Conservation (phyloP, 2,329 filamentous ascomycete species). For the Claviceps pusilla region DNA sequence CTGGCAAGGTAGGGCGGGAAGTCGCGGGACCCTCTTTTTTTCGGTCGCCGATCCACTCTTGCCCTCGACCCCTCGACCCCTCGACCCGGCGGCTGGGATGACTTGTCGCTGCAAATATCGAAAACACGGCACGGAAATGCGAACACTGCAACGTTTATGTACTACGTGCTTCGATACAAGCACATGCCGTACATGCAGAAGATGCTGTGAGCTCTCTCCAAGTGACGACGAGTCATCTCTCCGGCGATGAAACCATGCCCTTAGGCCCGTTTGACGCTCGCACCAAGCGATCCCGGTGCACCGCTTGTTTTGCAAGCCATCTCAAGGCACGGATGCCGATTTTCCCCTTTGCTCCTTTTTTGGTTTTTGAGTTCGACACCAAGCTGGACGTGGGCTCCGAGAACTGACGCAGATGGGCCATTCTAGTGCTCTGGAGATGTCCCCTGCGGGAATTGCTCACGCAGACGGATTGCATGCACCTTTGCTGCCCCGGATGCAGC, state of each 20-base stretch:
- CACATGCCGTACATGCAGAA: background rate
- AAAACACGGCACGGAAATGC: no score
- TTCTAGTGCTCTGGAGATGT: constrained; percentile 17
- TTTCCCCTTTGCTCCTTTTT: background rate
- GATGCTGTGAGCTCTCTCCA: background rate
- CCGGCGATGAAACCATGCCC: background rate
- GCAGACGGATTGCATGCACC: constrained; percentile 11
- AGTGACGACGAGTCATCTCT: background rate
- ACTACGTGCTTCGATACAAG: no score
- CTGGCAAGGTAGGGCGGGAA: background rate
- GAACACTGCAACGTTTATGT: no score
- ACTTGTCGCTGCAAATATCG: no score
- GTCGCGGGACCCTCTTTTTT: background rate
- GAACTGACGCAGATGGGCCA: background rate
- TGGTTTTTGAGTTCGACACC: background rate
- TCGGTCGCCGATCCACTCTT: no score
- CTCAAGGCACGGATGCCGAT: constrained; percentile 15
- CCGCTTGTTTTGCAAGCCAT: constrained; percentile 17
- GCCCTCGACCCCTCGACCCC: no score
- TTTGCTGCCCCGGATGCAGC: constrained; percentile 5
- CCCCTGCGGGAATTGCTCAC: constrained; percentile 18
- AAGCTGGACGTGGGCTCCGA: background rate
- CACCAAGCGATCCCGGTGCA: constrained; percentile 17
- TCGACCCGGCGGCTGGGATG: no score
- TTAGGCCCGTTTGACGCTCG: constrained; percentile 15